These are phyloP conservation scores for Boechera retrofracta DNA, from an alignment of 345 rosid genomes.

Conservation along the genomic window DNA sequence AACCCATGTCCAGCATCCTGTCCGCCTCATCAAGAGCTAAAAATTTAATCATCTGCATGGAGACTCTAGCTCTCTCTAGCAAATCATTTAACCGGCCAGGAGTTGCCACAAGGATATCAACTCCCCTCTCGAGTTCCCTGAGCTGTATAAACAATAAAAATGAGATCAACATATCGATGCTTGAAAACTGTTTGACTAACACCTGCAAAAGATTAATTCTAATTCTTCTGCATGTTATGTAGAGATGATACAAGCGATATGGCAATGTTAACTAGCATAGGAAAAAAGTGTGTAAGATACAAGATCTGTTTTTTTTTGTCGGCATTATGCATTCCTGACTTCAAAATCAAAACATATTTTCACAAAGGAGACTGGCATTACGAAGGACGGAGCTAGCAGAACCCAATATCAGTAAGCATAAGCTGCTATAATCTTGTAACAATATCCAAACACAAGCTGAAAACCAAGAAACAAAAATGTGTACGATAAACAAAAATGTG, in stretches of 20 bases:
- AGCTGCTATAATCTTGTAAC: background rate
- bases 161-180: constrained; percentile 2
- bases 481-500: background rate
- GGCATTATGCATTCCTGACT: background rate
- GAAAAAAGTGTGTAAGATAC: background rate
- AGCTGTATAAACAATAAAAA: constrained; percentile 58
- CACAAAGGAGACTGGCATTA: constrained; percentile 10
- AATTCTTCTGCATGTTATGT: constrained; percentile 12
- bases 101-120: constrained; percentile 98
- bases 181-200: constrained; percentile 13
- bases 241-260: constrained; percentile 15
- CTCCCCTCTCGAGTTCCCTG: constrained; percentile 95
- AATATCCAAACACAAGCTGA: constrained; percentile 1
- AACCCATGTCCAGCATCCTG: constrained; percentile 99
- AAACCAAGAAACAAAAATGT: constrained; percentile 1
- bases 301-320: background rate
- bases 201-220: constrained; percentile 1
- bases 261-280: constrained; percentile 1
- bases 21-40: constrained; percentile 98
- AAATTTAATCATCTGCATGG: constrained; percentile 83
- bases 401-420: constrained; percentile 17
- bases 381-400: constrained; percentile 16
- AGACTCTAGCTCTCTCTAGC: constrained; percentile 96
- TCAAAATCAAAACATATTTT: constrained; percentile 4
- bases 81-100: constrained; percentile 97